Evolutionary conservation across 169 alveolate genomes (phyloP).

Genomic region (Eimeria zaria): DNA sequence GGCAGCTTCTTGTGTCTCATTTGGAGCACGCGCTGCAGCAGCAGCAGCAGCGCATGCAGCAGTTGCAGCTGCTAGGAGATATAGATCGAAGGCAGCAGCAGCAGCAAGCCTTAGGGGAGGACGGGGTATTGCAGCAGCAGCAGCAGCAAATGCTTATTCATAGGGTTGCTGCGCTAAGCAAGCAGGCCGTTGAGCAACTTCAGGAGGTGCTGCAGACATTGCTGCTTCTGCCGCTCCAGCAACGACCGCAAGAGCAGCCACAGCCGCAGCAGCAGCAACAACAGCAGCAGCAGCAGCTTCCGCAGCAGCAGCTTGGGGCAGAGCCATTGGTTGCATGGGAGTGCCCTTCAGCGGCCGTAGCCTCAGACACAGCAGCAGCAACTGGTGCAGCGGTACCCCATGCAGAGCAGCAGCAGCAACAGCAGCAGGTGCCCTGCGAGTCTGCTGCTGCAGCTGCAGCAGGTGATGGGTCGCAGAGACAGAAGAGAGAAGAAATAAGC

Average conservation of each 20-base stretch:
- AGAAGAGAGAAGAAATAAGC: constrained; percentile 15
- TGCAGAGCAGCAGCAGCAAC: constrained; percentile 35
- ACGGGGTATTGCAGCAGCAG: constrained; percentile 7
- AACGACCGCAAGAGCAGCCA: neutral
- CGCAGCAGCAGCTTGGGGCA: neutral
- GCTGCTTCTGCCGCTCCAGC: constrained; percentile 40
- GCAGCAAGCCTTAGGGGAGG: neutral
- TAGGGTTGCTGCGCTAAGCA: constrained; percentile 50
- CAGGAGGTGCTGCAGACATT: constrained; percentile 57
- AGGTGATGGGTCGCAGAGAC: neutral
- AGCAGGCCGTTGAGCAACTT: constrained; percentile 61
- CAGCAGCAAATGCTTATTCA: constrained; percentile 51
- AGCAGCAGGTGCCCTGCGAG: neutral
- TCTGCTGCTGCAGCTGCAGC: neutral
- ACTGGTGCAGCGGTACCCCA: constrained; percentile 3
- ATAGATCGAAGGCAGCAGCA: neutral
- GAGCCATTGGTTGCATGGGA: neutral
- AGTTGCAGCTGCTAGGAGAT: constrained; percentile 56
- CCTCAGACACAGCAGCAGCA: neutral
- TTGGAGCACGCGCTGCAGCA: constrained; percentile 60
- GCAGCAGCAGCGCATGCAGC: constrained; percentile 77
- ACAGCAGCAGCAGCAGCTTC: neutral
- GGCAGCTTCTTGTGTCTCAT: constrained; percentile 31
- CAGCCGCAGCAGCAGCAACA: neutral
- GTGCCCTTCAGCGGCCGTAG: neutral